Evolutionary conservation across 495 filamentous ascomycete species (phyloP), one percentile per base, ranked within the genome.

Genomic region (Xanthoparmelia taractica): DNA sequence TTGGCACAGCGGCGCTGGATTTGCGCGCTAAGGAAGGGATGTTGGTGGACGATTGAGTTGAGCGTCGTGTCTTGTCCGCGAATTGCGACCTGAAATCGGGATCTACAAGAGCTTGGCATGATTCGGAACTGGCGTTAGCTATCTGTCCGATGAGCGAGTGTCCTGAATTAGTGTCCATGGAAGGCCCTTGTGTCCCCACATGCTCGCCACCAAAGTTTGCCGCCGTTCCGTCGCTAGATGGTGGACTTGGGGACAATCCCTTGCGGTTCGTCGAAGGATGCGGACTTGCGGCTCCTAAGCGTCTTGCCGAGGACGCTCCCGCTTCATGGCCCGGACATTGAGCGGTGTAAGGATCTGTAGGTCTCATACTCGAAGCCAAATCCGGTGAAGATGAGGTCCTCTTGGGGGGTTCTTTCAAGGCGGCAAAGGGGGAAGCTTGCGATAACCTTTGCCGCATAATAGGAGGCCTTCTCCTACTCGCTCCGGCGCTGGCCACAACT

Each of bases 391-490:
- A 61, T 38, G 56, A 37, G 40, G 33, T 65, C 41, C 58, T 65
- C 58, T 50, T 15, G 10, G 38, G 56, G 18, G 38, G 17, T 3
- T 40, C 33, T 61, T 61, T 52, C 29, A 29, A 64, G 47, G 17
- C 45, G 13, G 27, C 48, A 33, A 57, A 41, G 41, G 63, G 50
- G 31, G 58, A 10, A 23, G 58, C 55, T 58, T 76, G 77, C 18
- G 76, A 77, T 17, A 78, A 79, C 61, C 77, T 79, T 66, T 75
- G 75, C 33, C 78, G 73, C 60, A 72, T 73, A 36, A 78, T 65
- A 2, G 74, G 67, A 11, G 78, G 78, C 12, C 77, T 78, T 61
- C 72, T 75, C 65, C 74, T 76, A n/a, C 66, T 67, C 7, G 60
- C 64, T 50, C 65, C 60, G 52, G 73, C 75, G 31, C 57, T 71